phyloP scores from a whole-genome alignment of 2,329 filamentous ascomycete genomes.

The Aspergillus transmontanensis region DNA sequence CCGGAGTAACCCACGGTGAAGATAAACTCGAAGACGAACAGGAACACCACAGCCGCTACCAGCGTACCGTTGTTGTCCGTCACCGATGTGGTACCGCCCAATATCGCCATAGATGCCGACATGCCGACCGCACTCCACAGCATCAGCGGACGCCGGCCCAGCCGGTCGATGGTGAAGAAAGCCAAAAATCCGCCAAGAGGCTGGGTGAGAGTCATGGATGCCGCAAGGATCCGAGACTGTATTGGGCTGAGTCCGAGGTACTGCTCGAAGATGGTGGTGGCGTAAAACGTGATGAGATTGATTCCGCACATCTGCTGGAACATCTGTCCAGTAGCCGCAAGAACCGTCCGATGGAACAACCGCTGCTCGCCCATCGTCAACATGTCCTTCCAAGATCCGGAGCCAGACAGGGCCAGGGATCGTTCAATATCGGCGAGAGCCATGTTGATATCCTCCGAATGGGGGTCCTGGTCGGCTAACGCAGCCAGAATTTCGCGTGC shows the following conservation, averaged over 20 bases:
- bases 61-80: slow-evolving; percentile 48
- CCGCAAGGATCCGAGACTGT: slow-evolving; percentile 30
- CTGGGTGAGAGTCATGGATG: slow-evolving; percentile 33
- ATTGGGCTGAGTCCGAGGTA: slow-evolving; percentile 27
- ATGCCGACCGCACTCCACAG: slow-evolving; percentile 34
- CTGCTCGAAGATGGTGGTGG: slow-evolving; percentile 42
- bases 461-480: slow-evolving; percentile 45
- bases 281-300: slow-evolving; percentile 41
- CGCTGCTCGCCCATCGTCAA: slow-evolving; percentile 40
- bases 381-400: slow-evolving; percentile 38
- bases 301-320: slow-evolving; percentile 43
- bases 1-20: slow-evolving; percentile 62
- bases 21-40: slow-evolving; percentile 64
- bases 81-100: slow-evolving; percentile 55
- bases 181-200: slow-evolving; percentile 47
- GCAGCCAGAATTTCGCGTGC: slow-evolving; percentile 41
- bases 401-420: slow-evolving; percentile 45
- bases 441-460: slow-evolving; percentile 39
- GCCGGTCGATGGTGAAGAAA: slow-evolving; percentile 49
- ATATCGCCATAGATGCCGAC: slow-evolving; percentile 34
- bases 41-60: slow-evolving; percentile 57
- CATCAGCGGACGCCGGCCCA: slow-evolving; percentile 42
- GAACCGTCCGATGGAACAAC: slow-evolving; percentile 36
- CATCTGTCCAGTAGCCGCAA: slow-evolving; percentile 37
- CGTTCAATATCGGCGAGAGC: slow-evolving; percentile 44